These are phyloP conservation scores for Trichoderma arundinaceum DNA, from an alignment of 2,329 filamentous ascomycete species.

Conservation along the genomic window DNA sequence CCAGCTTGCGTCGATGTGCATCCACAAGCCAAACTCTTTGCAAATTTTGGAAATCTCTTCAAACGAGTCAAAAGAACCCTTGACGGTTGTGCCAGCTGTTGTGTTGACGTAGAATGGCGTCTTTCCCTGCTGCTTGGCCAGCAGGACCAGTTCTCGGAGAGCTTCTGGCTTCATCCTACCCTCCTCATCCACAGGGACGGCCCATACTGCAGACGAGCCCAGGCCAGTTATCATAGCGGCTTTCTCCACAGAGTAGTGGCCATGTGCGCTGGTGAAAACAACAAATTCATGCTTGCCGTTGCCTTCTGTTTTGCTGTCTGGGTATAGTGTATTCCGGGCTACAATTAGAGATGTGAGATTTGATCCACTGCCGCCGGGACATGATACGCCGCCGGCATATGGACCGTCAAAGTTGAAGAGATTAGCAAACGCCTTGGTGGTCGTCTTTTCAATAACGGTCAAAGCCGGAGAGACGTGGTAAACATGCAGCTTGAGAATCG, in stretches of 20 bases:
- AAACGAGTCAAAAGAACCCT: conserved; percentile 87
- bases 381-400: conserved; percentile 74
- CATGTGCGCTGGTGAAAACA: conserved; percentile 86
- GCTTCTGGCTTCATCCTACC: conserved; percentile 74
- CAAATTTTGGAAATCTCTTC: conserved; percentile 72
- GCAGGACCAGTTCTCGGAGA: conserved; percentile 66
- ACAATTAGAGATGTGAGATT: conserved; percentile 87
- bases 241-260: conserved; percentile 95
- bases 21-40: conserved; percentile 75
- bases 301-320: conserved; percentile 74
- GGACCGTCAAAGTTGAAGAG: conserved; percentile 78
- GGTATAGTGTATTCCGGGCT: conserved; percentile 84
- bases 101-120: conserved; percentile 95
- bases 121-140: conserved; percentile 68
- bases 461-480: conserved; percentile 92
- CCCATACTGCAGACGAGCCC: conserved; percentile 73
- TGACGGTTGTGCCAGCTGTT: conserved; percentile 91
- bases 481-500: conserved; percentile 71
- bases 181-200: conserved; percentile 72
- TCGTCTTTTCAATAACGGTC: conserved; percentile 85
- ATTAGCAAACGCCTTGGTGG: conserved; percentile 71
- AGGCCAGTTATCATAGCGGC: conserved; percentile 90
- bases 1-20: conserved; percentile 94
- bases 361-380: conserved; percentile 82
- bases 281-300: conserved; percentile 71